phyloP scores from a whole-genome alignment of 371 early-diverging fungal genomes.

The Fennellomyces sp. region DNA sequence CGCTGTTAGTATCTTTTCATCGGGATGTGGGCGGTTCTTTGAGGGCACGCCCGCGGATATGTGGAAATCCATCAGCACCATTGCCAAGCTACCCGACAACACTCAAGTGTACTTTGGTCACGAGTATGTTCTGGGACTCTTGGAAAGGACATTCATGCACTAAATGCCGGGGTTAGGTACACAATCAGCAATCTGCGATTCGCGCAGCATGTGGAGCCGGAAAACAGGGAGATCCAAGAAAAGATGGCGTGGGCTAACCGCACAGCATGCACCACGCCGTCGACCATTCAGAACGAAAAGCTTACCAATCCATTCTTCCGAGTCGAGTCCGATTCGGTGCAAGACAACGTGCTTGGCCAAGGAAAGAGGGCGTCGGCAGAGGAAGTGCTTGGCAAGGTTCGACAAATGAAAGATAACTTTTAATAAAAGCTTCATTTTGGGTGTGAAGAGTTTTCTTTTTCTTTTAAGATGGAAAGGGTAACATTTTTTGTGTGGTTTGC shows the following conservation, averaged over 20 bases:
- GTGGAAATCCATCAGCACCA: conserved; percentile 70
- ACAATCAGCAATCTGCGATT: conserved; percentile 70
- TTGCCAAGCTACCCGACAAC: conserved; percentile 75
- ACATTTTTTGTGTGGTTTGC: no score
- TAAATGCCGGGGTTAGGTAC: no score
- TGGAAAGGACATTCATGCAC: no score
- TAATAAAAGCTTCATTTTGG: conserved; percentile 9
- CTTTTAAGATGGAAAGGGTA: no score
- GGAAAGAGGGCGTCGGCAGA: conserved; percentile 11
- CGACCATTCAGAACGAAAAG: conserved; percentile 81
- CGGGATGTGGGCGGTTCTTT: conserved; percentile 92
- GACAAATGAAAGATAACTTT: conserved; percentile 49
- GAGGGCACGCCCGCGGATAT: conserved; percentile 89
- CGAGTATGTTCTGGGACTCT: no score
- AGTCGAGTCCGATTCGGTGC: conserved; percentile 36
- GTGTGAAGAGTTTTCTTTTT: no score
- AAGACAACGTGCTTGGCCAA: conserved; percentile 12
- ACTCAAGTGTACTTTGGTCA: conserved; percentile 93
- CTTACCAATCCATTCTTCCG: conserved; percentile 90
- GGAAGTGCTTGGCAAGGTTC: conserved; percentile 38
- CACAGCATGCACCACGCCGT: conserved; percentile 72
- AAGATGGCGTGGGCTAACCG: conserved; percentile 63
- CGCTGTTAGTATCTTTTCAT: conserved; percentile 33
- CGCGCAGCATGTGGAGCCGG: conserved; percentile 41
- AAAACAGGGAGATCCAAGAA: conserved; percentile 38